Conservation (phyloP, 192 early-diverging fungal genomes). For the Anaeromyces robustus region DNA sequence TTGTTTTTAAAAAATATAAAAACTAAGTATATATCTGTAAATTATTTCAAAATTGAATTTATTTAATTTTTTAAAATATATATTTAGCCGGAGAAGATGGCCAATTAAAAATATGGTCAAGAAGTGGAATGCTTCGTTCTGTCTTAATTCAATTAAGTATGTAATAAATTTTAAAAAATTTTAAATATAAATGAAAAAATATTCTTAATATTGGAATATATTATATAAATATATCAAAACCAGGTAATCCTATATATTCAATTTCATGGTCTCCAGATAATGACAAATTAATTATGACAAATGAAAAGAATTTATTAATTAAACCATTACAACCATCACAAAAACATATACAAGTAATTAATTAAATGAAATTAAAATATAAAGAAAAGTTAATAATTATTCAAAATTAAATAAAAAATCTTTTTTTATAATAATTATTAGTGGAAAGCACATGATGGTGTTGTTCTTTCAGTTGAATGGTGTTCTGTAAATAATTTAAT, state of each 20-base stretch:
- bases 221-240: too few relatives aligned
- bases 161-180: background rate
- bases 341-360: conserved; percentile 26
- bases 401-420: too few relatives aligned
- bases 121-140: conserved; percentile 43
- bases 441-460: conserved; percentile 46
- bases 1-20: too few relatives aligned
- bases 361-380: background rate
- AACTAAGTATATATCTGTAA: too few relatives aligned
- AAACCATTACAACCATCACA: conserved; percentile 34
- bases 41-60: background rate
- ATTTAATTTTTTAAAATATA: background rate
- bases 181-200: background rate
- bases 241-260: conserved; percentile 32
- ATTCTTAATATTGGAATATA: too few relatives aligned
- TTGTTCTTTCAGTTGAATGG: conserved; percentile 38
- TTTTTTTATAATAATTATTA: too few relatives aligned
- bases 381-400: background rate
- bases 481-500: conserved; percentile 33
- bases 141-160: conserved; percentile 17
- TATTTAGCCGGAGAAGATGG: conserved; percentile 35
- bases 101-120: conserved; percentile 34
- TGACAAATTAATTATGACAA: conserved; percentile 31
- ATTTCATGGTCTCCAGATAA: conserved; percentile 36
- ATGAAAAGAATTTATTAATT: conserved; percentile 32